Evolutionary conservation across 805 yeast genomes (phyloP).

Genomic region (Blastobotrys mokoenaii): DNA sequence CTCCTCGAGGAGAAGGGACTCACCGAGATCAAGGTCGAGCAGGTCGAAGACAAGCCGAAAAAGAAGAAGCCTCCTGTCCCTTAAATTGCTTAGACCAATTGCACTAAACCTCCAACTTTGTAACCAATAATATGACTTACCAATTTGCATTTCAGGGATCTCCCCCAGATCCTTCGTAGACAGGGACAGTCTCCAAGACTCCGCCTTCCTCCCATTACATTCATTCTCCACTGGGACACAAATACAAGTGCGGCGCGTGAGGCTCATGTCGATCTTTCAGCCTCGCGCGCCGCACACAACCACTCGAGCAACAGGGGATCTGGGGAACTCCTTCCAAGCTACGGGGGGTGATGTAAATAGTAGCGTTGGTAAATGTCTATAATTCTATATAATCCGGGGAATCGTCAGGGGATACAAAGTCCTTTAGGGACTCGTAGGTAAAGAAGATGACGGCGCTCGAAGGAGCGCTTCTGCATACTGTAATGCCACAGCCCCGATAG

Average conservation of each 20-base stretch:
- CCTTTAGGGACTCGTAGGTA: slow-evolving; percentile 48
- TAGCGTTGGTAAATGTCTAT: too few species aligned
- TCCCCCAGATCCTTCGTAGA: background rate
- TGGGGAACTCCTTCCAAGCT: too few species aligned
- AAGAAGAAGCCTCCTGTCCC: too few species aligned
- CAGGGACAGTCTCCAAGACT: too few species aligned
- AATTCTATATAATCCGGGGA: too few species aligned
- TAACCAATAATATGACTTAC: background rate
- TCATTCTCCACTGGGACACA: too few species aligned
- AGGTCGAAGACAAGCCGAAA: slow-evolving; percentile 71
- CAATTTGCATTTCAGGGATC: background rate
- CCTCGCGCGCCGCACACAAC: too few species aligned
- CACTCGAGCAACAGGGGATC: too few species aligned
- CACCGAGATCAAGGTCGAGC: slow-evolving; percentile 81
- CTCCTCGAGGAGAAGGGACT: slow-evolving; percentile 76
- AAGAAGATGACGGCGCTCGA: slow-evolving; percentile 84
- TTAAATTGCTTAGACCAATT: slow-evolving; percentile 3
- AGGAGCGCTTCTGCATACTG: slow-evolving; percentile 75
- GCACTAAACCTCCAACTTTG: background rate
- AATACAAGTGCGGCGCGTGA: too few species aligned
- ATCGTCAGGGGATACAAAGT: too few species aligned
- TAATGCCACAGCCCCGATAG: slow-evolving; percentile 79
- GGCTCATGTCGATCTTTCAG: too few species aligned
- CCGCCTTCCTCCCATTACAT: background rate
- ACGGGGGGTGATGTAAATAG: too few species aligned